These are phyloP conservation scores for Ormosia emarginata DNA, from an alignment of 306 rosid genomes.

Conservation along the genomic window DNA sequence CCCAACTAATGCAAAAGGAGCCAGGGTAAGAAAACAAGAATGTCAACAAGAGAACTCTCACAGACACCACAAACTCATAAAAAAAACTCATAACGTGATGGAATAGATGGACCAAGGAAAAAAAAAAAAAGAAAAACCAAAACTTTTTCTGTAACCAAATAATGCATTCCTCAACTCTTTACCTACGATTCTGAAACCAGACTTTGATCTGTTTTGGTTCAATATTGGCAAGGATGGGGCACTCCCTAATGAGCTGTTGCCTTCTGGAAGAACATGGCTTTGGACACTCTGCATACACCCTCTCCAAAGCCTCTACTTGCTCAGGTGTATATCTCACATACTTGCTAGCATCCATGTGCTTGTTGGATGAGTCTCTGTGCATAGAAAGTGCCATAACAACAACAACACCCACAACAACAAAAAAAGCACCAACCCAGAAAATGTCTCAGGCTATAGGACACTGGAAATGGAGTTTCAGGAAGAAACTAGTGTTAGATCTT, in stretches of 20 bases:
- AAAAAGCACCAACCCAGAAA: neutral
- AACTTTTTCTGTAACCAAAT: neutral
- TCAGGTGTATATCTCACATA: constrained; percentile 95
- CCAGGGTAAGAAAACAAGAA: neutral
- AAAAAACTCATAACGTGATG: too few relatives aligned
- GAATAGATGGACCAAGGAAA: neutral
- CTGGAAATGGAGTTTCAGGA: neutral
- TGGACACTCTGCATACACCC: constrained; percentile 91
- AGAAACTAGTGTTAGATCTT: constrained; percentile 26
- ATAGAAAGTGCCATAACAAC: constrained; percentile 64
- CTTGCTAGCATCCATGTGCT: constrained; percentile 82
- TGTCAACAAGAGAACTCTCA: neutral
- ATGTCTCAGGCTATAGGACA: neutral
- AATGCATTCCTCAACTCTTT: neutral
- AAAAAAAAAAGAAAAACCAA: too few relatives aligned
- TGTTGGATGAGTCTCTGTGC: constrained; percentile 58
- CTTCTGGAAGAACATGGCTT: constrained; percentile 90
- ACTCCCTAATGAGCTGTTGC: constrained; percentile 95
- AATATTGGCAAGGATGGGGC: constrained; percentile 85
- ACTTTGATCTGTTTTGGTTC: constrained; percentile 99
- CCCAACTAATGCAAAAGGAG: neutral
- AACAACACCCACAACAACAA: neutral
- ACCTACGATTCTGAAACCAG: constrained; percentile 98
- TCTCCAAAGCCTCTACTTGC: constrained; percentile 94
- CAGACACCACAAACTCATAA: neutral